Evolutionary conservation across 331 rosid species (phyloP).

Genomic region (Spiraea crenata): DNA sequence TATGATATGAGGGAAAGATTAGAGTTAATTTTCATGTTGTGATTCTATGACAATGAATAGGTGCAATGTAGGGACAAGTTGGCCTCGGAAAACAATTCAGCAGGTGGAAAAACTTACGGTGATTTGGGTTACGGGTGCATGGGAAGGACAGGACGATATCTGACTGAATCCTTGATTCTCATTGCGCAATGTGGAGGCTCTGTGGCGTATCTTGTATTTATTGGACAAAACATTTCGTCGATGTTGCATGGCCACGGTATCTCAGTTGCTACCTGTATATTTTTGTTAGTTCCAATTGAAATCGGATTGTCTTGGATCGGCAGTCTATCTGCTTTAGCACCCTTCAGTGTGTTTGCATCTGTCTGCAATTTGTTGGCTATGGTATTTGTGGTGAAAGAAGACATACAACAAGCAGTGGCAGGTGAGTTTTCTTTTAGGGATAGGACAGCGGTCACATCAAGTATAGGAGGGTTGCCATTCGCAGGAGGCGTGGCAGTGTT

Average conservation of each 20-base stretch:
- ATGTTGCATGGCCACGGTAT: slow-evolving; percentile 38
- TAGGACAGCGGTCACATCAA: slow-evolving; percentile 66
- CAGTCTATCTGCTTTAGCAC: slow-evolving; percentile 66
- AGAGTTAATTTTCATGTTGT: neutral
- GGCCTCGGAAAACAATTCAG: slow-evolving; percentile 49
- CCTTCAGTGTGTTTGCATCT: slow-evolving; percentile 83
- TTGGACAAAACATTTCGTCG: slow-evolving; percentile 74
- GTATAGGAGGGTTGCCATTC: slow-evolving; percentile 73
- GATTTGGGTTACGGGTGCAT: slow-evolving; percentile 69
- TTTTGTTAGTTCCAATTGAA: slow-evolving; percentile 73
- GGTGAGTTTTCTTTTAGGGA: slow-evolving; percentile 52
- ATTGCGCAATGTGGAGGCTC: slow-evolving; percentile 72
- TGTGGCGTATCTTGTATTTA: slow-evolving; percentile 77
- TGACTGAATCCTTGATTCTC: slow-evolving; percentile 62
- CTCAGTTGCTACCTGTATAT: slow-evolving; percentile 39
- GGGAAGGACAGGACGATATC: slow-evolving; percentile 65
- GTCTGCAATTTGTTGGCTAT: slow-evolving; percentile 75
- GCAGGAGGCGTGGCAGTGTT: slow-evolving; percentile 93
- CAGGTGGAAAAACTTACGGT: slow-evolving; percentile 54
- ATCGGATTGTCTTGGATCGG: slow-evolving; percentile 78
- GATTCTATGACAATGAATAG: slow-evolving; percentile 25
- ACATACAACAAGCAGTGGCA: slow-evolving; percentile 40
- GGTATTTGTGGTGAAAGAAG: slow-evolving; percentile 80
- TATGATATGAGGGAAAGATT: neutral
- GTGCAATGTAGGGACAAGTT: slow-evolving; percentile 66